Percentiles rank a stretch among this genome's conserved stretches.
Evolutionary conservation across 805 yeast species (phyloP).

Genomic region (Candida manassasensis): DNA sequence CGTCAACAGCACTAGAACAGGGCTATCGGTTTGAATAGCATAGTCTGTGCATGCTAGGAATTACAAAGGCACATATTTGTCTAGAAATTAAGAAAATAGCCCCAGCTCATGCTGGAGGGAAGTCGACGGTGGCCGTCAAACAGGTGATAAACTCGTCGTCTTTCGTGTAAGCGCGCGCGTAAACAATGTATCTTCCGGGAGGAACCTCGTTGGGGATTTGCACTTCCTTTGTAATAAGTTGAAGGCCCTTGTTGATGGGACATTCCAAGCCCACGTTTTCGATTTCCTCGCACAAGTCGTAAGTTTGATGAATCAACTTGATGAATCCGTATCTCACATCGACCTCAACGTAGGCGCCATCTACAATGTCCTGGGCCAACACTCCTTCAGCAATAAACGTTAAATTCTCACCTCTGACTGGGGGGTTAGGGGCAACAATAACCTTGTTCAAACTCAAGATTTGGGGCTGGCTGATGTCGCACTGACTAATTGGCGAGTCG

Average conservation of each 20-base stretch:
- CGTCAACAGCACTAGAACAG: too few relatives aligned
- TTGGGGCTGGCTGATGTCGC: constrained; percentile 66
- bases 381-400: constrained; percentile 74
- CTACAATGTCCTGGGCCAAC: constrained; percentile 50
- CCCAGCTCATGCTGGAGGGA: constrained; percentile 37
- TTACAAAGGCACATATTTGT: too few relatives aligned
- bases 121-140: constrained; percentile 65
- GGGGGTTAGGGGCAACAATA: constrained; percentile 78
- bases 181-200: constrained; percentile 85
- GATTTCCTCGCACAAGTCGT: constrained; percentile 86
- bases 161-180: constrained; percentile 84
- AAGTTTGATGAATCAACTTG: constrained; percentile 81
- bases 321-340: constrained; percentile 92
- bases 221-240: constrained; percentile 63
- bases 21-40: too few relatives aligned
- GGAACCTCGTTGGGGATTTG: constrained; percentile 91
- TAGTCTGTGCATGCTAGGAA: too few relatives aligned
- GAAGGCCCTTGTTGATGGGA: constrained; percentile 70
- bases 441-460: constrained; percentile 58
- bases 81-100: too few relatives aligned
- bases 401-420: constrained; percentile 76
- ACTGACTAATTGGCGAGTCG: constrained; percentile 74
- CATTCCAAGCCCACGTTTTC: constrained; percentile 80
- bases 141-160: constrained; percentile 83
- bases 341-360: constrained; percentile 93